Percentiles rank a stretch among this genome's conserved stretches.
Conservation (phyloP, 2,329 filamentous ascomycete species). For the Magnaporthiopsis incrustans region DNA sequence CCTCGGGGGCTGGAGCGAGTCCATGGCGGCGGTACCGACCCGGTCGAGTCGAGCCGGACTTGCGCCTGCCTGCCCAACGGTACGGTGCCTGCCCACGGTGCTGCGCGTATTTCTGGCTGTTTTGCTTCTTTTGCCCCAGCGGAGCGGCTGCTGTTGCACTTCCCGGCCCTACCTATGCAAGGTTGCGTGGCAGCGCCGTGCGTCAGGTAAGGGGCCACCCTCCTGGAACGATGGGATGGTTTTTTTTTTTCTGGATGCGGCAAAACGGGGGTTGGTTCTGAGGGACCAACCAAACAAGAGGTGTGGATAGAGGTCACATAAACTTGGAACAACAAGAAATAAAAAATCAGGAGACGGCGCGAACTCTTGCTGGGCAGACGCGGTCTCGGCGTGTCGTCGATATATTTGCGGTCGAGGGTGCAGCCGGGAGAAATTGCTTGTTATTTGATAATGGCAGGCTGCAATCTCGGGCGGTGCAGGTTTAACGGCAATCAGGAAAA, state of each 20-base stretch:
- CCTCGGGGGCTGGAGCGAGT: slow-evolving; percentile 23
- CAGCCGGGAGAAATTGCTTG: background rate
- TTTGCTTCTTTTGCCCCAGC: background rate
- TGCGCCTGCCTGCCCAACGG: no score
- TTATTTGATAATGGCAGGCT: background rate
- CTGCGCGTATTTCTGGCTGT: background rate
- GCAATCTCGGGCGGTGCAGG: no score
- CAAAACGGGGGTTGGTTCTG: background rate
- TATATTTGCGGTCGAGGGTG: background rate
- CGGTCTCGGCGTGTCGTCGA: background rate
- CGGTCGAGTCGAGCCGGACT: no score
- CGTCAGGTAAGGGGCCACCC: no score
- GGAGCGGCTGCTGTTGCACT: background rate
- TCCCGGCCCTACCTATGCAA: background rate
- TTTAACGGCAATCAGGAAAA: background rate
- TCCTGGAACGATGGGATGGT: background rate
- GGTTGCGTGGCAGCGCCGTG: background rate
- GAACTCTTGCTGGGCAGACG: no score
- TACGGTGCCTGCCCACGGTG: background rate
- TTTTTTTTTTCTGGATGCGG: background rate
- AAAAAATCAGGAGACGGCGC: background rate
- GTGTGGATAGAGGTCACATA: background rate
- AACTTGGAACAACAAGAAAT: background rate
- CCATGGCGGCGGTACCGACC: slow-evolving; percentile 1
- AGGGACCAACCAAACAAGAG: background rate